phyloP scores from a whole-genome alignment of 2,329 filamentous ascomycete species.

The Sclerotinia subarctica region DNA sequence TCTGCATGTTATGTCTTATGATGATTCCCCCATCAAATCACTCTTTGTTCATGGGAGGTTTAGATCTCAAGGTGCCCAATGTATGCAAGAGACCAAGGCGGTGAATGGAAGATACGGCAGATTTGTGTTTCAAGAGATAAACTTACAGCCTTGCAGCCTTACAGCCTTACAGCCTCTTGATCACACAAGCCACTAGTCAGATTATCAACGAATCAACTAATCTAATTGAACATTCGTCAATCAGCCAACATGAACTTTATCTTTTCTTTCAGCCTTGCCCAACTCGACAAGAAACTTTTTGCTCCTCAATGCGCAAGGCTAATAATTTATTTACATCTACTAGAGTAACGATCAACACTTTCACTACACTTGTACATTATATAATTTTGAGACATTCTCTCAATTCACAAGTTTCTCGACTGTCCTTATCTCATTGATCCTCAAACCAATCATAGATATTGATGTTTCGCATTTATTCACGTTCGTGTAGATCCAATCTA shows the following conservation, averaged over 20 bases:
- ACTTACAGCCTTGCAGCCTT: background rate
- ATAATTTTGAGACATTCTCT: background rate
- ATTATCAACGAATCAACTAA: background rate
- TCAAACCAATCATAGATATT: conserved; percentile 15
- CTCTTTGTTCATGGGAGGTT: background rate
- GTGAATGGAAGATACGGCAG: background rate
- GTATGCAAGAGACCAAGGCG: background rate
- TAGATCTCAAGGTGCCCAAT: conserved; percentile 13
- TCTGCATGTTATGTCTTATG: background rate
- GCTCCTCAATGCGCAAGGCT: background rate
- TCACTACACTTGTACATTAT: background rate
- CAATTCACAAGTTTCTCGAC: background rate
- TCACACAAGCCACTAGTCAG: no score
- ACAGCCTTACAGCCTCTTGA: background rate
- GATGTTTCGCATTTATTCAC: conserved; percentile 29
- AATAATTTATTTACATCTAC: background rate
- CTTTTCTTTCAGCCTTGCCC: background rate
- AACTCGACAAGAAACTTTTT: background rate
- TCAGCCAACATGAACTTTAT: background rate
- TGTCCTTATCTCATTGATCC: background rate
- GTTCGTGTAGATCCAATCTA: conserved; percentile 23
- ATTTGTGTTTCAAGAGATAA: background rate
- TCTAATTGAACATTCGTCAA: background rate
- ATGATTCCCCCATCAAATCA: background rate
- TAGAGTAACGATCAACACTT: background rate